Evolutionary conservation across 2,329 filamentous ascomycete species (phyloP).

Genomic region (Hortaea werneckii): DNA sequence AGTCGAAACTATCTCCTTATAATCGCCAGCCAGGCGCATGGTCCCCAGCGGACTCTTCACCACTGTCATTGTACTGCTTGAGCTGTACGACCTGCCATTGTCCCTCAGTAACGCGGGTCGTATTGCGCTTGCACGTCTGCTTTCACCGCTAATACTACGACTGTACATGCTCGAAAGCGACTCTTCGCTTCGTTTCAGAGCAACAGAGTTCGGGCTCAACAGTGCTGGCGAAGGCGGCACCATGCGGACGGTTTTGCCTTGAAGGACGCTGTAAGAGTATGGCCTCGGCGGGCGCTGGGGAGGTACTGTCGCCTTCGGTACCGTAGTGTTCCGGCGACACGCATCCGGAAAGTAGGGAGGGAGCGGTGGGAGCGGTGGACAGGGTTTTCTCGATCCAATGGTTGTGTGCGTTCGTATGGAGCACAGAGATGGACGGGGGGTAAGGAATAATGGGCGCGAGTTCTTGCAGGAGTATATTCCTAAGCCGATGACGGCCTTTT

Average conservation of each 20-base stretch:
- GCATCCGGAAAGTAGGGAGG: slow-evolving; percentile 16
- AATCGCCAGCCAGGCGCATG: slow-evolving; percentile 7
- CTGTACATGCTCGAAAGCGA: slow-evolving; percentile 23
- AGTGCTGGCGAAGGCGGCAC: slow-evolving; percentile 9
- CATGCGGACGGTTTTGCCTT: slow-evolving; percentile 9
- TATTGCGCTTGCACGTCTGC: not conserved
- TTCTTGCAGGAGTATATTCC: slow-evolving; percentile 15
- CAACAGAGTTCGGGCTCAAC: slow-evolving; percentile 3
- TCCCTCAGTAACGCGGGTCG: slow-evolving; percentile 2
- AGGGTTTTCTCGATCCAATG: slow-evolving; percentile 8
- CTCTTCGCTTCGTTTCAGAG: slow-evolving; percentile 7
- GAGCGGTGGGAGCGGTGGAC: slow-evolving; percentile 16
- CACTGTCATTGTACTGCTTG: slow-evolving; percentile 9
- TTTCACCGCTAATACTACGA: slow-evolving; percentile 17
- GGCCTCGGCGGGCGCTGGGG: not conserved
- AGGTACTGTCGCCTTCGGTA: not conserved
- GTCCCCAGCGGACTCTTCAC: slow-evolving; percentile 8
- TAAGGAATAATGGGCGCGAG: slow-evolving; percentile 11
- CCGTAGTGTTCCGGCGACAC: slow-evolving; percentile 2
- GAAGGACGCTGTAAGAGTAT: not conserved
- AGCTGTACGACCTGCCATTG: slow-evolving; percentile 7
- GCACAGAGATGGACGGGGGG: slow-evolving; percentile 15
- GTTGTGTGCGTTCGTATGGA: slow-evolving; percentile 14
- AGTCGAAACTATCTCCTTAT: not conserved
- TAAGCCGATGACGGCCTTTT: slow-evolving; percentile 10